Base-by-base conservation (phyloP, 2,329 filamentous ascomycete species). In the Stenocarpella maydis region DNA sequence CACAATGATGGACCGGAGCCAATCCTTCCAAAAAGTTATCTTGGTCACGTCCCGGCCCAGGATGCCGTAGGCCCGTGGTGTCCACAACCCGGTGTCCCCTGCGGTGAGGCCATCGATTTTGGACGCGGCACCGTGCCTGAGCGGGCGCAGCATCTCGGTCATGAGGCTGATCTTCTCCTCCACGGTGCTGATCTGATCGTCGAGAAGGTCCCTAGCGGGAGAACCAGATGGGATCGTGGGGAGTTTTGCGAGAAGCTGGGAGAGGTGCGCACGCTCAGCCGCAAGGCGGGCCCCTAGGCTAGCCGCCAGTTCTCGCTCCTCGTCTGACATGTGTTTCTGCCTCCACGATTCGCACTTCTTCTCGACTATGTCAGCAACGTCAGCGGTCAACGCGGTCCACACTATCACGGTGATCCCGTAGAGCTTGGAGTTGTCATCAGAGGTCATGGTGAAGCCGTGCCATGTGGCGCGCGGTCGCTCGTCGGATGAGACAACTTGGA, bases 401-500 rank as follows among this genome's bases (percentile, higher is more conserved):
- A 98, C 88, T 67, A 94, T 97, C 67, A 98, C 87, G 72, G 92
- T 95, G 69, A 98, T 93, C 41, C 94, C 95, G 77, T 98, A 95
- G 24, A 98, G 85, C 78, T 96, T 97, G 67, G 93, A 92, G 75
- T 94, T 95, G 77, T 98, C 95, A 68, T 93, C 92, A 26, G 92
- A 92, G 2, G 96, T 99, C 96, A 99, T 98, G 72, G 94, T 95
- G 77, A 99, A 99, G 60, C 96, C 96, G 81, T 99, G 96, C 96
- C 96, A 99, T 28, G 95, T 98, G n/a, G 96, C 95, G 71, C 94
- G 88, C 1, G 96, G 96, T 71, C 95, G 88, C 78, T 97, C 94
- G 76, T 99, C 96, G 1, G 95, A 95, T 1, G 96, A 98, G 12
- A 98, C 93, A 65, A 99, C 96, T 72, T 94, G 94, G 75, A 99